These are phyloP conservation scores for Anthostomella pinea DNA, from an alignment of 2,329 filamentous ascomycete species.

Conservation along the genomic window DNA sequence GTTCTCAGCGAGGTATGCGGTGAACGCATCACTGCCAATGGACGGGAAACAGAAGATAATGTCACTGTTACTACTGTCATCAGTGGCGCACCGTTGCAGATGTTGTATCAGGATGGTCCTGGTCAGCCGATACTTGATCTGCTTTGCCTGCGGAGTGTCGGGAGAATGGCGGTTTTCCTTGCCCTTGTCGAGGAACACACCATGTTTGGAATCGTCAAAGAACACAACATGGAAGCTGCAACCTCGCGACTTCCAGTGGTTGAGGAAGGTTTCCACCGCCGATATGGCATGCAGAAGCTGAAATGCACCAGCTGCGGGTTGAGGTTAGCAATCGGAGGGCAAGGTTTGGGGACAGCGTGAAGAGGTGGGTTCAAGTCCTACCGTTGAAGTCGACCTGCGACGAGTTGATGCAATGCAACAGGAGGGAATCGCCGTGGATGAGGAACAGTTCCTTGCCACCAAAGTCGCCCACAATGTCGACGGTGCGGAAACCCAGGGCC, in stretches of 20 bases:
- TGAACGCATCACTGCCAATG: conserved; percentile 48
- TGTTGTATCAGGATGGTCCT: conserved; percentile 64
- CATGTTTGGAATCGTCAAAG: conserved; percentile 60
- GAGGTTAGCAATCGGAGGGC: too few relatives aligned
- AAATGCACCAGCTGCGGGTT: too few relatives aligned
- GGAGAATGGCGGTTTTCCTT: conserved; percentile 54
- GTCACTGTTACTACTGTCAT: conserved; percentile 37
- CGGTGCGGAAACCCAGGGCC: conserved; percentile 28
- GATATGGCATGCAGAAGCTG: conserved; percentile 71
- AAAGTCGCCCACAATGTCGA: conserved; percentile 73
- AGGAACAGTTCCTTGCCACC: conserved; percentile 70
- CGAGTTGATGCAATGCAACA: conserved; percentile 62
- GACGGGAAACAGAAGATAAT: conserved; percentile 40
- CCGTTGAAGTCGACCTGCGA: conserved; percentile 60
- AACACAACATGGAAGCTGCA: conserved; percentile 72
- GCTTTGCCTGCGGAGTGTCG: conserved; percentile 23
- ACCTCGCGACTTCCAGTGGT: conserved; percentile 56
- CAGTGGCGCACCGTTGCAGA: conserved; percentile 33
- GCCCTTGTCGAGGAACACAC: conserved; percentile 65
- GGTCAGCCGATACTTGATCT: conserved; percentile 57
- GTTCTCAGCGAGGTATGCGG: conserved; percentile 49
- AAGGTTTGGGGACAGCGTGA: neutral
- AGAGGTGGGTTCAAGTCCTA: conserved; percentile 24
- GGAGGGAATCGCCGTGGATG: conserved; percentile 70
- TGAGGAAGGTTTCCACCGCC: conserved; percentile 64